Evolutionary conservation across 306 rosid species (phyloP).

Genomic region (Acacia melanoxylon): DNA sequence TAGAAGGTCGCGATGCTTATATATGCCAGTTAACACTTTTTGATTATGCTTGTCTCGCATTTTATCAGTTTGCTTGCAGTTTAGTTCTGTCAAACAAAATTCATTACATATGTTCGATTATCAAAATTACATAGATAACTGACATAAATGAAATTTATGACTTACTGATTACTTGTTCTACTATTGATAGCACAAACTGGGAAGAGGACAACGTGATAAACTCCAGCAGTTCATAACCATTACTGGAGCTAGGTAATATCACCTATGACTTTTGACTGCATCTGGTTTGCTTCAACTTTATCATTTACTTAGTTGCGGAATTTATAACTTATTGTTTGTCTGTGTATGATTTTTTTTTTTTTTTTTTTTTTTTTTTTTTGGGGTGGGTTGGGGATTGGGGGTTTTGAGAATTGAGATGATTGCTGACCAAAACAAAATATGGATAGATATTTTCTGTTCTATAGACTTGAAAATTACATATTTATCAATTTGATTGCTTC

Average conservation of each 20-base stretch:
- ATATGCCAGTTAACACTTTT: background rate
- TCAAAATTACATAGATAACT: background rate
- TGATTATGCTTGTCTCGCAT: background rate
- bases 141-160: background rate
- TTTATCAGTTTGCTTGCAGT: background rate
- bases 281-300: background rate
- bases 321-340: background rate
- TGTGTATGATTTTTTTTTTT: background rate
- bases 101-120: background rate
- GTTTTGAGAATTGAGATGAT: background rate
- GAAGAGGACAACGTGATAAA: slow-evolving; percentile 94
- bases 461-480: background rate
- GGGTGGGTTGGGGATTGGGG: background rate
- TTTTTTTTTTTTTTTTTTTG: no score
- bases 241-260: slow-evolving; percentile 86
- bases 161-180: slow-evolving; percentile 21
- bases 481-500: slow-evolving; percentile 21
- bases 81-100: background rate
- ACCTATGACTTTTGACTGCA: background rate
- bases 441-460: background rate
- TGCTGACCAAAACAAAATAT: background rate
- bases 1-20: background rate
- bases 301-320: slow-evolving; percentile 8
- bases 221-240: slow-evolving; percentile 90
- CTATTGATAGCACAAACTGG: slow-evolving; percentile 76